Percentiles rank a stretch among this genome's conserved stretches.
These are phyloP conservation scores for Fusarium devonianum DNA, from an alignment of 2,329 filamentous ascomycete species.

Conservation along the genomic window DNA sequence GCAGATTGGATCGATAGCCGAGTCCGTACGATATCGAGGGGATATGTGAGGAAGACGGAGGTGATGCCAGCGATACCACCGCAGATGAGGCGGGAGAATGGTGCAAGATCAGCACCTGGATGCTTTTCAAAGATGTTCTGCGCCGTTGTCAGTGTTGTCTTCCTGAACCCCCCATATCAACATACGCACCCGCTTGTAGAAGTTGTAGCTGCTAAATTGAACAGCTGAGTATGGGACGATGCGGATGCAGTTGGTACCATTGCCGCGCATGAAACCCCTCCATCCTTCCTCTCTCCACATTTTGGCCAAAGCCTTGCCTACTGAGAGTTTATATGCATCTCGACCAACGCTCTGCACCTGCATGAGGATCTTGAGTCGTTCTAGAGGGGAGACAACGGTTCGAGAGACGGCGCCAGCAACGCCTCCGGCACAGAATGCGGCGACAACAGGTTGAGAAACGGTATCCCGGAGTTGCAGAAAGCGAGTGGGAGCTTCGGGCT, in stretches of 20 bases:
- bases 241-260: constrained; percentile 97
- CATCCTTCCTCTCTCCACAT: constrained; percentile 98
- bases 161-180: background rate
- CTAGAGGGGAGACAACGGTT: constrained; percentile 94
- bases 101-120: constrained; percentile 75
- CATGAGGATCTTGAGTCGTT: constrained; percentile 96
- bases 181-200: constrained; percentile 84
- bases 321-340: constrained; percentile 92
- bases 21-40: constrained; percentile 95
- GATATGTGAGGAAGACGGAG: constrained; percentile 93
- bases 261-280: constrained; percentile 96
- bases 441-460: constrained; percentile 82
- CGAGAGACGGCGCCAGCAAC: constrained; percentile 96
- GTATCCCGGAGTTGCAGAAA: constrained; percentile 53
- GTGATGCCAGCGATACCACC: constrained; percentile 93
- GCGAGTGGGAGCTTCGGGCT: constrained; percentile 39
- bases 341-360: constrained; percentile 91
- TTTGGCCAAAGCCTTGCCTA: constrained; percentile 86
- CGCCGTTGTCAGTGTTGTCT: constrained; percentile 12
- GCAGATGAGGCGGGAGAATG: constrained; percentile 81
- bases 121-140: constrained; percentile 77
- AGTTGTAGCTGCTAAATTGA: constrained; percentile 97
- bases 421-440: constrained; percentile 93
- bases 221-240: constrained; percentile 98
- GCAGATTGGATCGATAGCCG: constrained; percentile 96